Conservation (phyloP, 345 rosid species). For the Gossypium rotundifolium region DNA sequence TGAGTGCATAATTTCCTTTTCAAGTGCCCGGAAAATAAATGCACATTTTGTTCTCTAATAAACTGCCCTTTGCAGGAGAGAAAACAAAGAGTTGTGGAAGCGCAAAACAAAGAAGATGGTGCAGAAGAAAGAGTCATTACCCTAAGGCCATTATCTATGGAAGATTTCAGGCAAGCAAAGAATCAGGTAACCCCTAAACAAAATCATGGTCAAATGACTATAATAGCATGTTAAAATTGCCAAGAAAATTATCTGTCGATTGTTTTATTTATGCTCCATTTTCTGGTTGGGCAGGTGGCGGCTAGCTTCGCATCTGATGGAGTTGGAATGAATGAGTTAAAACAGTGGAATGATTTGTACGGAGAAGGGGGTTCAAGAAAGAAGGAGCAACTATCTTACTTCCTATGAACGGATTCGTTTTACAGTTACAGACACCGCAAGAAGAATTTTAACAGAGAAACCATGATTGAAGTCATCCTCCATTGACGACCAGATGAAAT, state of each 20-base stretch:
- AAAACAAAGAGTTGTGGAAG: slow-evolving; percentile 43
- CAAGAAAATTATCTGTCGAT: not conserved
- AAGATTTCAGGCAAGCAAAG: slow-evolving; percentile 76
- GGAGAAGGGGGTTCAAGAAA: slow-evolving; percentile 97
- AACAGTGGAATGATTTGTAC: slow-evolving; percentile 82
- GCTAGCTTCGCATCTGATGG: slow-evolving; percentile 87
- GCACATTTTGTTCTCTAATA: not conserved
- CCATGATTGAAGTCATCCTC: not conserved
- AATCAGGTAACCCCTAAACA: slow-evolving; percentile 55
- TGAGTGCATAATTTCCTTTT: not conserved
- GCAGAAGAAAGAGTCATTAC: slow-evolving; percentile 50
- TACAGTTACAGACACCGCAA: not conserved
- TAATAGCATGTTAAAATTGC: not conserved
- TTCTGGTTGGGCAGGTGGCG: slow-evolving; percentile 51
- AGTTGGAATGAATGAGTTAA: slow-evolving; percentile 67
- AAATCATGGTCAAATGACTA: not conserved
- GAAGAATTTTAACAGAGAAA: not conserved
- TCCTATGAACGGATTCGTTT: slow-evolving; percentile 37
- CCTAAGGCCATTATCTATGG: slow-evolving; percentile 69
- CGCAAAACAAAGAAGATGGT: slow-evolving; percentile 23
- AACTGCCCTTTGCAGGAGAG: slow-evolving; percentile 36
- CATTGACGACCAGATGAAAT: not conserved
- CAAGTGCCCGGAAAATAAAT: not conserved
- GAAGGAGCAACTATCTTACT: slow-evolving; percentile 74
- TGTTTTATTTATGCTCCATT: not conserved